Conservation (phyloP, 1,284 basidiomycete genomes). For the Cryptococcus sp. region DNA sequence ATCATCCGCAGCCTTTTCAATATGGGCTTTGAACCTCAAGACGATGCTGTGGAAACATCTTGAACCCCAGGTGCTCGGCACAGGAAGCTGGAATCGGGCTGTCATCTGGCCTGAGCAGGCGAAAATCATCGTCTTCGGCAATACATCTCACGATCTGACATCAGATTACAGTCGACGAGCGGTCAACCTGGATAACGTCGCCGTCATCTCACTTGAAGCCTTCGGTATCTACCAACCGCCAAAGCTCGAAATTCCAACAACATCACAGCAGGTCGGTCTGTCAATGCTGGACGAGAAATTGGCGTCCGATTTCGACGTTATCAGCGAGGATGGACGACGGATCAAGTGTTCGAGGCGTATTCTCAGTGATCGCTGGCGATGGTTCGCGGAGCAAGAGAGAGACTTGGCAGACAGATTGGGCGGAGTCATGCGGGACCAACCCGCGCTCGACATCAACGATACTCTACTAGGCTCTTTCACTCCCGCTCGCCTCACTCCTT, state of each 20-base stretch:
- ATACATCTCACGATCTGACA: constrained; percentile 79
- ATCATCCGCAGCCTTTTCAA: constrained; percentile 70
- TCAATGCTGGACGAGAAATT: constrained; percentile 74
- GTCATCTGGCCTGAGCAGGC: constrained; percentile 76
- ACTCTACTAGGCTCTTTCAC: constrained; percentile 39
- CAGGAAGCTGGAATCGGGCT: constrained; percentile 85
- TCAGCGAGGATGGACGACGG: constrained; percentile 84
- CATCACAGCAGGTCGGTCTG: constrained; percentile 65
- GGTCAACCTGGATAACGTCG: constrained; percentile 87
- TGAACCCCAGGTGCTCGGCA: constrained; percentile 71
- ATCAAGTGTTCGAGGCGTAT: constrained; percentile 78
- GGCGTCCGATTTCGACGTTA: constrained; percentile 81
- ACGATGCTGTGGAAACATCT: constrained; percentile 82
- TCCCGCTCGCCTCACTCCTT: constrained; percentile 57
- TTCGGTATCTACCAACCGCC: constrained; percentile 92
- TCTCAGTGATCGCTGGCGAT: constrained; percentile 85
- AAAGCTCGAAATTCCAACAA: constrained; percentile 66
- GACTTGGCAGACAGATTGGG: constrained; percentile 22
- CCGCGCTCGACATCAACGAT: constrained; percentile 42
- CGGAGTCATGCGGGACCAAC: constrained; percentile 27
- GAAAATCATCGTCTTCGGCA: constrained; percentile 85
- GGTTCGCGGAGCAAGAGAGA: constrained; percentile 77
- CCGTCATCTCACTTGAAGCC: constrained; percentile 85
- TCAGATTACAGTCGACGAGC: constrained; percentile 88
- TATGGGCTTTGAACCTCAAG: constrained; percentile 81